Evolutionary conservation across 768 basidiomycete species (phyloP), one percentile per base, ranked within the genome.

Genomic region (Tylopilus vinaceipallidus): DNA sequence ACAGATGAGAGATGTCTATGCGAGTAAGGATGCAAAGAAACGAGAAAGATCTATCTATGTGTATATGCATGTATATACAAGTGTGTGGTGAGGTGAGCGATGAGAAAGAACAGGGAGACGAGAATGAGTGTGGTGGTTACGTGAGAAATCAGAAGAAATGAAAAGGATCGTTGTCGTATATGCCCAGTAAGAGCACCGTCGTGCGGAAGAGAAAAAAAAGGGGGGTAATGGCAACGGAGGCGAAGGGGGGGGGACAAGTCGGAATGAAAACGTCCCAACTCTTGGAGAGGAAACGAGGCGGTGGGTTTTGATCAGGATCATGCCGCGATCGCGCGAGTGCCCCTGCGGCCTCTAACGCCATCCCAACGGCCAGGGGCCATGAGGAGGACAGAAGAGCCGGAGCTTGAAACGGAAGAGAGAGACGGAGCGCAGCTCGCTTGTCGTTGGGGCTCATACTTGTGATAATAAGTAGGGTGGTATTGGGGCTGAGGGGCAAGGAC

Each of bases 1-100:
- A 44, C n/a, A 51, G 46, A 49, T 49, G 62, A 13, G 54, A 43
- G 48, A 29, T 48, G 49, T 69, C 67, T 67, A 66, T 64, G 67
- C 46, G 51, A 64, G 19, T 17, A 48, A 51, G 58, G 58, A 59
- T 65, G 63, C 63, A 50, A 53, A 29, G 52, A 59, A 50, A 35
- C 16, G 49, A 37, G 33, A 27, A 47, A 48, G 32, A 64, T 68
- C 62, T 69, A 67, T 66, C 61, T 63, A 69, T 67, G 65, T 58
- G 65, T 69, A 67, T 69, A 59, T 67, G 61, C 60, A 64, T 65
- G 67, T 69, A 66, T 69, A 65, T 67, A 69, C 59, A 64, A 59
- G 45, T 67, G 64, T 61, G 55, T 61, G 66, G 64, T 56, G 59
- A 56, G 43, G 43, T 27, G 53, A 55, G 47, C 1, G 52, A 55